These are phyloP conservation scores for Colletotrichum sp. DNA, from an alignment of 2,329 filamentous ascomycete species.

Conservation along the genomic window DNA sequence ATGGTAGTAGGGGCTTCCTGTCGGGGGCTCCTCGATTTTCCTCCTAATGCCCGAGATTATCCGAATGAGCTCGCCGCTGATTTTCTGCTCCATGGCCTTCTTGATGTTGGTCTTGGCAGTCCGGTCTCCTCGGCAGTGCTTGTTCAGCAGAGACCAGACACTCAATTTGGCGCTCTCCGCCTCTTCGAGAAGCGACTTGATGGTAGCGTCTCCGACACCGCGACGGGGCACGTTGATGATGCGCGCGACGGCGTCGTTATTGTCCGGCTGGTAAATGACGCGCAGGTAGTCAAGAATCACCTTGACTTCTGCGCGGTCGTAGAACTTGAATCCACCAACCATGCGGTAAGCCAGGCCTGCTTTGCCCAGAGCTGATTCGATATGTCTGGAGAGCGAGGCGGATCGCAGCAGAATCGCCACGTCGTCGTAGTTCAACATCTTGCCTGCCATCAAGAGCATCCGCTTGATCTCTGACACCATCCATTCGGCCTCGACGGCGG, in stretches of 20 bases:
- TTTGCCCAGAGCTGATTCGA: conserved; percentile 82
- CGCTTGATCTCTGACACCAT: conserved; percentile 84
- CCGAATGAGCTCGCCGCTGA: conserved; percentile 55
- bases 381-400: conserved; percentile 80
- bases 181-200: conserved; percentile 77
- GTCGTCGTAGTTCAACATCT: conserved; percentile 76
- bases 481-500: conserved; percentile 82
- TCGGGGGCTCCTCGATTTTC: conserved; percentile 32
- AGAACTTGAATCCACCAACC: conserved; percentile 90
- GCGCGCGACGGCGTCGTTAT: conserved; percentile 84
- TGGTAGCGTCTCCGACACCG: conserved; percentile 79
- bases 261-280: conserved; percentile 81
- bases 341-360: conserved; percentile 88
- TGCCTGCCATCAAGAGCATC: conserved; percentile 71
- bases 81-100: conserved; percentile 56
- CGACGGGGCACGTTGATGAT: conserved; percentile 86
- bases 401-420: conserved; percentile 89
- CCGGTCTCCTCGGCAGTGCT: conserved; percentile 57
- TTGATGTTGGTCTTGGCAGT: conserved; percentile 54
- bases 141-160: conserved; percentile 75
- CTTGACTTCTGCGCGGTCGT: conserved; percentile 89
- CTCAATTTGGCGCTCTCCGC: conserved; percentile 73
- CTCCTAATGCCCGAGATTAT: conserved; percentile 37
- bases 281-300: conserved; percentile 86
- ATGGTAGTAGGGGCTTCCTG: conserved; percentile 34